Evolutionary conservation across 2,329 filamentous ascomycete species (phyloP), one percentile per base, ranked within the genome.

Genomic region (Botrytis fabae): DNA sequence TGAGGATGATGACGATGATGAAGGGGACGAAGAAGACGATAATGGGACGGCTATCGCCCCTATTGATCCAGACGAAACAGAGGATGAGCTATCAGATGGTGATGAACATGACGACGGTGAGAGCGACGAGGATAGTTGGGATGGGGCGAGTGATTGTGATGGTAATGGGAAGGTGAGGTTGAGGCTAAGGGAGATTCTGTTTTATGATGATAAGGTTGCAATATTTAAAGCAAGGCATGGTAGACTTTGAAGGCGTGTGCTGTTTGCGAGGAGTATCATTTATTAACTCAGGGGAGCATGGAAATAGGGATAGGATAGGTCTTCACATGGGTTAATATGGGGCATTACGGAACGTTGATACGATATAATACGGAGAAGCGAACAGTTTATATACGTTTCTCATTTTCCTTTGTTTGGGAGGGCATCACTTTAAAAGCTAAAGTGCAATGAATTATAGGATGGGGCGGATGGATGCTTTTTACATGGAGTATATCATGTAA

Each of bases 171-270:
- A 81, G 69, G 79, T 82, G 44, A 83, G 86, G 77, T 85, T 95
- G 74, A 86, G 89, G 71, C 83, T 95, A 76, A 85, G 92, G 75
- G 92, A 95, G 84, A 95, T 96, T 75, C 82, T 95, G 75, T 95
- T 94, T 81, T 95, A 94, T 78, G 93, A 95, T 80, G 93, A 95
- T 80, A 93, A 93, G 82, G 89, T 94, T 70, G 90, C 91, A 42
- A 91, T 95, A 73, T 95, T 95, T 83, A 92, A 91, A 81, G 91
- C 92, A 46, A 87, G 93, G 38, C 78, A 79, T 75, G 78, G 78
- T 42, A 79, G 74, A 48, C 76, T 79, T n/a, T 79, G 63, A 74
- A 22, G 40, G 40, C 22, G n/a, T 42, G 66, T 38, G 20, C 16
- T 38, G 51, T 9, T 51, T 40, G 32, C 32, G 32, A 51, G 63